Base-by-base conservation (phyloP, 306 rosid species). In the Sicyos baderoa region DNA sequence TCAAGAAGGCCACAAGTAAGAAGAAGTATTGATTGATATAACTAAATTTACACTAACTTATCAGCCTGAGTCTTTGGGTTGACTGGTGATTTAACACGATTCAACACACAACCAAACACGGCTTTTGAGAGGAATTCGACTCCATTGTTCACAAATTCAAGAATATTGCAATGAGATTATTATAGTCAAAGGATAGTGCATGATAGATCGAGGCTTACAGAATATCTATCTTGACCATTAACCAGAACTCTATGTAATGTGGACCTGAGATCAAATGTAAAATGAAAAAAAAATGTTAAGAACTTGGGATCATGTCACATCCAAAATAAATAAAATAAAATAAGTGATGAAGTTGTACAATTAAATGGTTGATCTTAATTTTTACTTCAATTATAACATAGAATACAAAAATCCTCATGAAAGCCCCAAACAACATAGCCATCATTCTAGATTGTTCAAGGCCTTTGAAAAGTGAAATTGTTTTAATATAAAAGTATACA, bases 171-270 rank as follows among this genome's bases (percentile, higher is more conserved):
- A 61, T 35, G 48, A 35, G 68, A 61, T 35, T 21, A n/a, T 61
- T n/a, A 61, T 32, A 61, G 23, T 40, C 2, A 0, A 0, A 42
- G 52, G 37, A 22, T 64, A 19, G 42, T 21, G 29, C 35, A 64
- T 19, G 53, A 21, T 18, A 65, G 12, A 65, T 6, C 17, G 21
- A 65, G 54, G 45, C 95, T 78, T 86, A 93, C 98, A 40, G 98
- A 93, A 71, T 79, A 89, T 89, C 98, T 86, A 42, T 80, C 97
- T 77, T 82, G 91, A 66, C 90, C 94, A 54, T 81, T 85, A 77
- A 85, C 94, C 14, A 93, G 57, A 73, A 93, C 97, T 79, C 97
- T 85, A 81, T 93, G 99, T 82, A 93, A 67, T 32, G 99, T 93
- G 55, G 99, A 89, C 89, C 99, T 93, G 86, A 80, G 74, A 37